phyloP scores from a whole-genome alignment of 2,329 filamentous ascomycete species.

The Fusarium armeniacum region DNA sequence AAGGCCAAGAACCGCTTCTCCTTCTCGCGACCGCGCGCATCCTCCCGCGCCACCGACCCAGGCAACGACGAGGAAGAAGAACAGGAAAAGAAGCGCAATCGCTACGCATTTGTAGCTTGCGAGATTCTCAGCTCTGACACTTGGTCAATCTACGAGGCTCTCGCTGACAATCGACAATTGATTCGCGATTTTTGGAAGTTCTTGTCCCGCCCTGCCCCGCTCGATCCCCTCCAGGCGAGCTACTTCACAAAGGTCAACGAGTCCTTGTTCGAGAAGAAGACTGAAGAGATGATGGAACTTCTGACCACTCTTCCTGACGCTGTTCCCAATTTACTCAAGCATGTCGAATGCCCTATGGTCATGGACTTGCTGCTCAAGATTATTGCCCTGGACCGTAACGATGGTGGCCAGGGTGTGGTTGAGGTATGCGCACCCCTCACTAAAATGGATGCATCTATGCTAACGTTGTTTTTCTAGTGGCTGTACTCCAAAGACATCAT shows the following conservation, averaged over 20 bases:
- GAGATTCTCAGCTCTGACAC: slow-evolving; percentile 96
- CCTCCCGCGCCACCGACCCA: slow-evolving; percentile 64
- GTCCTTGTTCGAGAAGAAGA: slow-evolving; percentile 97
- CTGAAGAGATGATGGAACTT: slow-evolving; percentile 93
- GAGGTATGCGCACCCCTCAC: slow-evolving; percentile 72
- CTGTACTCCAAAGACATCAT: slow-evolving; percentile 90
- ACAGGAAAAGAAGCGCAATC: slow-evolving; percentile 89
- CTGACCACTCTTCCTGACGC: slow-evolving; percentile 87
- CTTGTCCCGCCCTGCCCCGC: slow-evolving; percentile 82
- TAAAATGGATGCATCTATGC: slow-evolving; percentile 19
- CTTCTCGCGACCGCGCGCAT: slow-evolving; percentile 67
- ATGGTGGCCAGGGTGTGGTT: slow-evolving; percentile 91
- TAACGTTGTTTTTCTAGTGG: slow-evolving; percentile 72
- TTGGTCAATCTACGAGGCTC: slow-evolving; percentile 94
- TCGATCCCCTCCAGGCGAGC: slow-evolving; percentile 93
- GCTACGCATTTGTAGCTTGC: slow-evolving; percentile 92
- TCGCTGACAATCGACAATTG: slow-evolving; percentile 85
- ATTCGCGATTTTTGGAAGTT: slow-evolving; percentile 93
- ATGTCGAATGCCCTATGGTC: slow-evolving; percentile 97
- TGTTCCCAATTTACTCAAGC: slow-evolving; percentile 86
- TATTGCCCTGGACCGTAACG: slow-evolving; percentile 93
- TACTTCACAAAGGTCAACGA: slow-evolving; percentile 99
- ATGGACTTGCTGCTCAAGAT: slow-evolving; percentile 98
- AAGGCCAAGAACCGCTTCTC: slow-evolving; percentile 61
- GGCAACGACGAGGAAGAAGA: slow-evolving; percentile 75